These are phyloP conservation scores for Fraxinus ornus DNA, from an alignment of 305 asterid genomes.

Conservation along the genomic window DNA sequence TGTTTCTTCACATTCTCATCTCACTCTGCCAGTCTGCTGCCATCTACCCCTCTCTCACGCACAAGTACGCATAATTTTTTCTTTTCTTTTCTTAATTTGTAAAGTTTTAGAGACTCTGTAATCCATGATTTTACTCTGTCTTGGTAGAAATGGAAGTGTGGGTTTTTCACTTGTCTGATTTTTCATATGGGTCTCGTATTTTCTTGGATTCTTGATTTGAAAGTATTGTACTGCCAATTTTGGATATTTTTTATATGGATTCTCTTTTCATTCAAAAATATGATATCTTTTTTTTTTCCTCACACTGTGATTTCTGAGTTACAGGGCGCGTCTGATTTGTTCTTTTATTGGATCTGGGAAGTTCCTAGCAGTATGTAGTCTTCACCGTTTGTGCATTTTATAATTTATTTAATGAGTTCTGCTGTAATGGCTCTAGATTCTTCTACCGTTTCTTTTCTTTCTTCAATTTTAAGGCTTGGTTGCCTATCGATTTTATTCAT, in stretches of 20 bases:
- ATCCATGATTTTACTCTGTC: conserved; percentile 29
- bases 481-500: conserved; percentile 14
- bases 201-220: conserved; percentile 12
- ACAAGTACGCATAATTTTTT: neutral
- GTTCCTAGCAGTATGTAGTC: conserved; percentile 17
- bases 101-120: conserved; percentile 16
- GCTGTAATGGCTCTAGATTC: conserved; percentile 14
- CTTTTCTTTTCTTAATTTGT: neutral
- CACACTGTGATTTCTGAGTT: conserved; percentile 18
- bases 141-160: conserved; percentile 32
- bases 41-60: neutral
- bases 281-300: conserved; percentile 21
- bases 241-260: conserved; percentile 20
- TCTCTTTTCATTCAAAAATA: conserved; percentile 17
- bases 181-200: conserved; percentile 19
- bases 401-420: conserved; percentile 11
- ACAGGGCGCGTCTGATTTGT: conserved; percentile 3
- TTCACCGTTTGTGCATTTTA: conserved; percentile 5
- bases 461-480: neutral
- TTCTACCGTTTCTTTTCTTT: conserved; percentile 5
- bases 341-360: conserved; percentile 41
- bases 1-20: conserved; percentile 19
- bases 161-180: conserved; percentile 25
- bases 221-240: neutral
- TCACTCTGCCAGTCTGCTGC: conserved; percentile 19